Evolutionary conservation across 495 filamentous ascomycete species (phyloP), one percentile per base, ranked within the genome.

Genomic region (Hypoxylon crocopeplum): DNA sequence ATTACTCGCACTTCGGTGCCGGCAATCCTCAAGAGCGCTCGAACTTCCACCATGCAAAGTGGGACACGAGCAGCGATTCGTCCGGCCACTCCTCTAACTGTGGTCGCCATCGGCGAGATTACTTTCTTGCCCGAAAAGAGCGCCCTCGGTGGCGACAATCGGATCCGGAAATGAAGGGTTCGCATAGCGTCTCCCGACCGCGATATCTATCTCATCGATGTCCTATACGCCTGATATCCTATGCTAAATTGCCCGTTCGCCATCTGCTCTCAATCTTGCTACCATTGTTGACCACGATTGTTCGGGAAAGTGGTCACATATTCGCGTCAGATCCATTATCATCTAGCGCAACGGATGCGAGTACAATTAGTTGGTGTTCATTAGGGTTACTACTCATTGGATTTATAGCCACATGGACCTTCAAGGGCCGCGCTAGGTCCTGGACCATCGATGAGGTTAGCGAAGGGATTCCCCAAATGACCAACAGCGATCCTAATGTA

Each of bases 341-440:
- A 7, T 5, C 19, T 39, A n/a, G 15, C 44, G 15, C 20, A 21
- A 17, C 25, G 10, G 25, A 37, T n/a, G 10, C 29, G 6, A 27
- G 52, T 8, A 19, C 38, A 17, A 57, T 48, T 11, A 25, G 52
- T 39, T 57, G 50, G 50, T 57, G 38, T 52, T 57, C 39, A 5
- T 32, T 56, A 16, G 13, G 44, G n/a, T 39, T 57, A 2, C 27
- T 57, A 10, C 39, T 56, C 19, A 17, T 62, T 29, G 62, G 62
- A 30, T 62, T 66, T 10, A n/a, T 52, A 15, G 36, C 27, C 20
- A 66, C 62, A n/a, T 65, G 62, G 62, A 40, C 40, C 17, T 21
- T 65, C 5, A 66, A 53, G 22, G 51, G 57, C 29, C 41, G 46
- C 10, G 19, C 22, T 6, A 44, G 4, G 30, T n/a, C 52, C 5